Evolutionary conservation across 352 stramenopile genomes (phyloP).

Genomic region (Phytophthora chlamydospora): DNA sequence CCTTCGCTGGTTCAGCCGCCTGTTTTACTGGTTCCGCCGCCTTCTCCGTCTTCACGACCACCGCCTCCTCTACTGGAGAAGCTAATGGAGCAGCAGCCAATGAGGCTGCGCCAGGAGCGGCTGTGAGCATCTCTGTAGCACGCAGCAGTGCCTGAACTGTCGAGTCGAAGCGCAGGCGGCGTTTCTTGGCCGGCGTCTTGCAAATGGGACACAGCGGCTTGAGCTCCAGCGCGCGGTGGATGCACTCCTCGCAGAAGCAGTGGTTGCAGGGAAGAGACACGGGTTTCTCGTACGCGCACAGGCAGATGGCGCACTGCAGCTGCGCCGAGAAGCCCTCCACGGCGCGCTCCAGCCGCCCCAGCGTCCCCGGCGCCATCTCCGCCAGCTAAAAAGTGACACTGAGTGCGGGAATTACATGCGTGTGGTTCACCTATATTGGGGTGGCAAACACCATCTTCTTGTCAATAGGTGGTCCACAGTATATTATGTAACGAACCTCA

Average conservation of each 20-base stretch:
- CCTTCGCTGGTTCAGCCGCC: neutral
- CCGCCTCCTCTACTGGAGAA: neutral
- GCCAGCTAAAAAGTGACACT: slow-evolving; percentile 6
- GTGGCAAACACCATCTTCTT: neutral
- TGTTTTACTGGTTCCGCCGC: neutral
- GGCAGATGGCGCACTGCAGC: slow-evolving; percentile 85
- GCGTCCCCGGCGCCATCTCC: slow-evolving; percentile 37
- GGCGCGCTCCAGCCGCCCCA: slow-evolving; percentile 59
- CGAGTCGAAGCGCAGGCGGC: slow-evolving; percentile 71
- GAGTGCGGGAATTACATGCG: too few species aligned
- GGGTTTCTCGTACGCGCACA: slow-evolving; percentile 72
- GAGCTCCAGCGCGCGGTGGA: slow-evolving; percentile 81
- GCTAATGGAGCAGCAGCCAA: neutral
- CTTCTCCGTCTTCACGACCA: slow-evolving; percentile 2
- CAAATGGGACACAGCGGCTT: slow-evolving; percentile 84
- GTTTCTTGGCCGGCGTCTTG: slow-evolving; percentile 84
- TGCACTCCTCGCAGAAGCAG: slow-evolving; percentile 90
- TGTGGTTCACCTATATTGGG: too few species aligned
- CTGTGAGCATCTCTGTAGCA: slow-evolving; percentile 58
- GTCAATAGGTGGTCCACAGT: too few species aligned
- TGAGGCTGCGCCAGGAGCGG: slow-evolving; percentile 14
- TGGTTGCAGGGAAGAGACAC: slow-evolving; percentile 87
- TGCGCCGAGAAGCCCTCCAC: slow-evolving; percentile 75
- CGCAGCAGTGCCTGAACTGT: slow-evolving; percentile 77
- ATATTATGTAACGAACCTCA: too few species aligned